Evolutionary conservation across 768 basidiomycete genomes (phyloP).

Genomic region (Termitomyces sp.): DNA sequence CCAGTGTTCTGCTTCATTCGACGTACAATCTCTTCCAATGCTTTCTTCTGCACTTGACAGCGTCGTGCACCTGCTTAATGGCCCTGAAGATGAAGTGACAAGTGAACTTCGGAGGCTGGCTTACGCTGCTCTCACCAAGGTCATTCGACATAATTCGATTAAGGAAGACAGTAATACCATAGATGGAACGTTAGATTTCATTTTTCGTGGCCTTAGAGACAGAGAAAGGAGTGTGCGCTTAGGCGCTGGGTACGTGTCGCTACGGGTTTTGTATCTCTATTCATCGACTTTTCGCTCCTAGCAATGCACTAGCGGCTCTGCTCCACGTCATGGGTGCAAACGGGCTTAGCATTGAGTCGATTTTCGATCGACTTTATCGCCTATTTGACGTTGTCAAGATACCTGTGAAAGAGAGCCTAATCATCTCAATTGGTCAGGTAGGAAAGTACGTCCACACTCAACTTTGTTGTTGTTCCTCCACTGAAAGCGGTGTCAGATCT

Average conservation of each 20-base stretch:
- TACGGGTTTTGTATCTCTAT: not conserved
- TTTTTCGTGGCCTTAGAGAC: constrained; percentile 51
- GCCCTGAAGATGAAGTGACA: constrained; percentile 45
- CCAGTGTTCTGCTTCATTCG: constrained; percentile 26
- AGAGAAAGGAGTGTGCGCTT: constrained; percentile 59
- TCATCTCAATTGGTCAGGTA: constrained; percentile 60
- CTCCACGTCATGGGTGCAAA: constrained; percentile 35
- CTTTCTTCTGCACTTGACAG: constrained; percentile 35
- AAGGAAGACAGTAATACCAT: constrained; percentile 28
- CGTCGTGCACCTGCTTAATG: constrained; percentile 43
- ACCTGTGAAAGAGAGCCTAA: constrained; percentile 58
- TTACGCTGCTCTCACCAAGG: constrained; percentile 38
- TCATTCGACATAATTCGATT: constrained; percentile 43
- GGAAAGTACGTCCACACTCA: constrained; percentile 38
- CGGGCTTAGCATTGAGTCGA: constrained; percentile 32
- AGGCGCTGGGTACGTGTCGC: constrained; percentile 60
- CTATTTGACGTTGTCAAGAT: constrained; percentile 46
- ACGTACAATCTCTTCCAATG: constrained; percentile 25
- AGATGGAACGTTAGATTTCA: constrained; percentile 33
- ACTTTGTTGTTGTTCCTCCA: not conserved
- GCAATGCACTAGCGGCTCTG: constrained; percentile 49
- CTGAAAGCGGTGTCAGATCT: constrained; percentile 33
- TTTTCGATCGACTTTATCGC: constrained; percentile 47
- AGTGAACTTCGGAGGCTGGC: constrained; percentile 42
- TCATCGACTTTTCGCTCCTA: constrained; percentile 21